Evolutionary conservation across 306 rosid species (phyloP), one percentile per base, ranked within the genome.

Genomic region (Cicer pinnatifidum): DNA sequence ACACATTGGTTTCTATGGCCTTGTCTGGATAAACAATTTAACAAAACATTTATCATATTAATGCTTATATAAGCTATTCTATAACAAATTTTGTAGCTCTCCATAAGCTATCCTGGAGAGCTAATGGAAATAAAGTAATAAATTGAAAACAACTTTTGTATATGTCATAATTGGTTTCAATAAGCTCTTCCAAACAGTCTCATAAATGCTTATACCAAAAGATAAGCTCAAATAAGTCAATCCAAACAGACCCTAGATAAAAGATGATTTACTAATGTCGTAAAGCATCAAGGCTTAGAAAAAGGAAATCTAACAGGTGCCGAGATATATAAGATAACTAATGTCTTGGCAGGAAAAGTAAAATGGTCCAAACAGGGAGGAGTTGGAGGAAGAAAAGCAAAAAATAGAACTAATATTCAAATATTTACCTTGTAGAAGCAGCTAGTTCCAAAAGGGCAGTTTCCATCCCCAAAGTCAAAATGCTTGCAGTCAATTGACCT

Each of bases 401-500:
- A 12, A 57, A 69, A 19, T 33, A 69, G 15, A 13, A 69, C 13
- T 47, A 69, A 54, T n/a, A 67, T 37, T 59, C 39, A 57, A 40
- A 46, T 15, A 71, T 76, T 61, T 89, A 94, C 98, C 98, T 87
- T 95, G 86, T 95, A 95, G 86, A 95, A 95, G 79, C 99, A 95
- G 76, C 97, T 95, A 59, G 88, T 83, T 61, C 99, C 99, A 44
- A 95, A 95, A 38, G 99, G 99, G 86, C 99, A 90, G 88, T 78
- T 91, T 78, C 97, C 97, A 72, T 91, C 85, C 40, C 99, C 99
- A 83, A 95, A 91, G 85, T 90, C 96, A 28, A 95, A 95, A 86
- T 95, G 99, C 84, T 86, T 95, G 91, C 99, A 95, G 81, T 95
- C 97, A 56, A 95, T 95, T 69, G 96, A 91, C 85, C 98, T 94